These are phyloP conservation scores for Fagus crenata DNA, from an alignment of 306 rosid genomes.

Conservation along the genomic window DNA sequence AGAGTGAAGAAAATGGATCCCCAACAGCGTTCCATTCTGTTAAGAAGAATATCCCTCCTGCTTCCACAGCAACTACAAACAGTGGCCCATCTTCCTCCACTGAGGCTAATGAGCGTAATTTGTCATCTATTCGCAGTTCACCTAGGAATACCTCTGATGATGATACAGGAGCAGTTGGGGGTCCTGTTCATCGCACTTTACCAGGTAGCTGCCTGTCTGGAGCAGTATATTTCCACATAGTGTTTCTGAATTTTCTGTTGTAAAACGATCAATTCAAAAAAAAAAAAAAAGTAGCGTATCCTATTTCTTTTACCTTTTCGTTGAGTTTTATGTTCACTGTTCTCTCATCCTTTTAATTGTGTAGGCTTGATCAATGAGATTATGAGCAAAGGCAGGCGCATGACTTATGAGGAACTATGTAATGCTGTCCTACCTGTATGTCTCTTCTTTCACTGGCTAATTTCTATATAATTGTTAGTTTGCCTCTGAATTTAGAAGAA, in stretches of 20 bases:
- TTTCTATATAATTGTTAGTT: slow-evolving; percentile 16
- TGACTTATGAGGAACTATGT: slow-evolving; percentile 92
- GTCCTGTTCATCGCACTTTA: slow-evolving; percentile 81
- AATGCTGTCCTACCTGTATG: slow-evolving; percentile 90
- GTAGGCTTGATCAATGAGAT: slow-evolving; percentile 91
- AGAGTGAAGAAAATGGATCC: slow-evolving; percentile 65
- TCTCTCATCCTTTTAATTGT: slow-evolving; percentile 36
- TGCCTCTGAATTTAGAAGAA: not conserved
- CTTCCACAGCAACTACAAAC: slow-evolving; percentile 59
- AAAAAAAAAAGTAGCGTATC: not conserved
- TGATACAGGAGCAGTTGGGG: slow-evolving; percentile 67
- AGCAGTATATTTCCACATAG: not conserved
- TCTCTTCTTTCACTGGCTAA: slow-evolving; percentile 19
- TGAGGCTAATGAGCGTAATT: slow-evolving; percentile 61
- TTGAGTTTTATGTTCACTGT: not conserved
- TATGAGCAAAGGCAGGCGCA: slow-evolving; percentile 91
- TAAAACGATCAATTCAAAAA: slow-evolving; percentile 5
- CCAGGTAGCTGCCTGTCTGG: slow-evolving; percentile 68
- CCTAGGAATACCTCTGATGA: slow-evolving; percentile 82
- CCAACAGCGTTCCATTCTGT: slow-evolving; percentile 47
- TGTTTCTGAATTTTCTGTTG: not conserved
- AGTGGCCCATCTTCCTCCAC: slow-evolving; percentile 67
- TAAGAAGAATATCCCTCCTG: slow-evolving; percentile 47
- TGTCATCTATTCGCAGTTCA: slow-evolving; percentile 58
- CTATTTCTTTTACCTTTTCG: slow-evolving; percentile 1